These are phyloP conservation scores for Aegle marmelos DNA, from an alignment of 345 rosid species.

Conservation along the genomic window DNA sequence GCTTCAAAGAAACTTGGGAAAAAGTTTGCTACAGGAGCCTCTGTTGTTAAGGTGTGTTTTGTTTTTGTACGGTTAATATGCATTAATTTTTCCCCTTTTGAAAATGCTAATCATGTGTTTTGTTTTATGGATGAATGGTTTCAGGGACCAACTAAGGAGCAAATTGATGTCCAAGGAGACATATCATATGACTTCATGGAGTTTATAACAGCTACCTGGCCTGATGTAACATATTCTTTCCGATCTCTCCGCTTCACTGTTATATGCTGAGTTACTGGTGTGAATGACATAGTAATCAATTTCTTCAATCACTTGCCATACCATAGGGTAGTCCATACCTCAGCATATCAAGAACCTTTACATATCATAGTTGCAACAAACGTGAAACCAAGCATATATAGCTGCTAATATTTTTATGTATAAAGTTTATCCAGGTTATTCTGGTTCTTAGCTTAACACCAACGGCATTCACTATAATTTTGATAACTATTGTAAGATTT, in stretches of 20 bases:
- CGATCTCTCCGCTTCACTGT: slow-evolving; percentile 1
- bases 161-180: slow-evolving; percentile 63
- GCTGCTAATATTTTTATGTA: too few species aligned
- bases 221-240: slow-evolving; percentile 30
- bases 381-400: too few species aligned
- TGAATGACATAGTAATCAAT: background rate
- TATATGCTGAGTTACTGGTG: background rate
- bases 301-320: background rate
- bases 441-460: too few species aligned
- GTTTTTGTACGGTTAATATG: background rate
- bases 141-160: slow-evolving; percentile 61
- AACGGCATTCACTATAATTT: too few species aligned
- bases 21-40: slow-evolving; percentile 56
- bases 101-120: background rate
- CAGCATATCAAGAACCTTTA: slow-evolving; percentile 6
- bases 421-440: too few species aligned
- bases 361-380: slow-evolving; percentile 3
- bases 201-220: slow-evolving; percentile 42
- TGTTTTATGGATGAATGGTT: slow-evolving; percentile 13
- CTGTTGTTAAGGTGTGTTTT: slow-evolving; percentile 47
- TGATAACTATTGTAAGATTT: too few species aligned
- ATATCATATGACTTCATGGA: slow-evolving; percentile 42
- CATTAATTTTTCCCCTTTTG: background rate
- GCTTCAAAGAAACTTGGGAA: slow-evolving; percentile 57
- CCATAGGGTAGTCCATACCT: background rate